Percentiles rank a stretch among this genome's conserved stretches.
Conservation (phyloP, 495 filamentous ascomycete genomes). For the Cercophora newfieldiana region DNA sequence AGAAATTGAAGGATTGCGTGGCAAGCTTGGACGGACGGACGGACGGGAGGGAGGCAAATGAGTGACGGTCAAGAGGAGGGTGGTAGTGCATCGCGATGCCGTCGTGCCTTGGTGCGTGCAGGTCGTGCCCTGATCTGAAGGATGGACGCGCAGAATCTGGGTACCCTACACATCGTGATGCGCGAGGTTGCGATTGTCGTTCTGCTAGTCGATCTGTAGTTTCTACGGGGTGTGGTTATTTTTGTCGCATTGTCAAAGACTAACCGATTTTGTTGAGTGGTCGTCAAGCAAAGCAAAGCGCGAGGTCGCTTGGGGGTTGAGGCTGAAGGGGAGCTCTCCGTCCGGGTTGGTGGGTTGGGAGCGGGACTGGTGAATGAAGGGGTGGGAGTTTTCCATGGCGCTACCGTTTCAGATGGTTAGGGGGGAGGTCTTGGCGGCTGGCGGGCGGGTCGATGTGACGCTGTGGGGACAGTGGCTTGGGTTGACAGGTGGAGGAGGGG, state of each 20-base stretch:
- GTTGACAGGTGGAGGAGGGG: background rate
- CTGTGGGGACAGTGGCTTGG: background rate
- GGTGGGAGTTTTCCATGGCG: background rate
- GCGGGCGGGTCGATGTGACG: background rate
- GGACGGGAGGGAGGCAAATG: background rate
- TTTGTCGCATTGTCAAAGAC: background rate
- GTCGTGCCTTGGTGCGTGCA: background rate
- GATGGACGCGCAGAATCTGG: background rate
- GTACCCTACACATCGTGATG: too few relatives aligned
- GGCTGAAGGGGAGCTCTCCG: background rate
- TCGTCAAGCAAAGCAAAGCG: background rate
- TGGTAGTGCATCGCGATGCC: background rate
- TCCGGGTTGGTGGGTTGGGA: background rate
- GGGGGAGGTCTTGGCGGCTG: background rate
- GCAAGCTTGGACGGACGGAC: too few relatives aligned
- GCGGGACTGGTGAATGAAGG: background rate
- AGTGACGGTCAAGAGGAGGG: background rate
- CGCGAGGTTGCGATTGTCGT: too few relatives aligned
- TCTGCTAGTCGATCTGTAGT: too few relatives aligned
- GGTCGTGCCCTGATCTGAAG: background rate
- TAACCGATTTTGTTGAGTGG: background rate
- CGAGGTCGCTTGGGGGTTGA: background rate
- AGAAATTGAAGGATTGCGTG: too few relatives aligned
- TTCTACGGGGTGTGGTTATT: too few relatives aligned
- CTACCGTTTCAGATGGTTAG: slow-evolving; percentile 6